Percentiles rank a stretch among this genome's conserved stretches.
Conservation (phyloP, 495 filamentous ascomycete species). For the Bathelium albidoporum region DNA sequence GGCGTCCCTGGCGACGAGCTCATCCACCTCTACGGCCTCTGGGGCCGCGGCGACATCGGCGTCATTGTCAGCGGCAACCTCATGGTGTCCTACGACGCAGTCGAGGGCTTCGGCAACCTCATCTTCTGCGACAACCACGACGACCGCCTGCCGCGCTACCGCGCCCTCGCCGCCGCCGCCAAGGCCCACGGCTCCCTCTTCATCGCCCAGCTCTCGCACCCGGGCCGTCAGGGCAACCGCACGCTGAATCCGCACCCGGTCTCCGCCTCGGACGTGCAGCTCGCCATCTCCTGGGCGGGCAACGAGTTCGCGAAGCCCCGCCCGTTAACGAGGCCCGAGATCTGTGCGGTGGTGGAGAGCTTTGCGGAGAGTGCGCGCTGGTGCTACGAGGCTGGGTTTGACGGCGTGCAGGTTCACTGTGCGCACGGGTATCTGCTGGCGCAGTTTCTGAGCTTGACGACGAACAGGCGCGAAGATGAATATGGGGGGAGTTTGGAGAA, state of each 20-base stretch:
- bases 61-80: constrained; percentile 21
- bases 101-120: constrained; percentile 21
- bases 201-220: constrained; percentile 21
- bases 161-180: constrained; percentile 8
- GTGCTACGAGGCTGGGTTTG: constrained; percentile 20
- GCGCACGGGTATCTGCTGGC: constrained; percentile 31
- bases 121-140: constrained; percentile 19
- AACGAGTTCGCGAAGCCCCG: constrained; percentile 21
- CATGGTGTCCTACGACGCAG: constrained; percentile 17
- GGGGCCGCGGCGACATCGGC: constrained; percentile 22
- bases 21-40: constrained; percentile 17
- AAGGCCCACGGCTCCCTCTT: constrained; percentile 18
- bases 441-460: constrained; percentile 28
- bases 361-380: constrained; percentile 18
- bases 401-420: constrained; percentile 23
- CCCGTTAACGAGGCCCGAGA: constrained; percentile 12
- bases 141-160: constrained; percentile 13
- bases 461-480: constrained; percentile 27
- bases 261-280: constrained; percentile 21
- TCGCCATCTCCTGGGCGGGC: constrained; percentile 20
- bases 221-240: constrained; percentile 19
- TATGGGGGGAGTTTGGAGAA: constrained; percentile 28
- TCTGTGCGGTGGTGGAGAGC: constrained; percentile 17
- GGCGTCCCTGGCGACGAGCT: constrained; percentile 19
- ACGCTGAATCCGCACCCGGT: constrained; percentile 22